Evolutionary conservation across 345 rosid species (phyloP).

Genomic region (Eucalyptus pauciflora): DNA sequence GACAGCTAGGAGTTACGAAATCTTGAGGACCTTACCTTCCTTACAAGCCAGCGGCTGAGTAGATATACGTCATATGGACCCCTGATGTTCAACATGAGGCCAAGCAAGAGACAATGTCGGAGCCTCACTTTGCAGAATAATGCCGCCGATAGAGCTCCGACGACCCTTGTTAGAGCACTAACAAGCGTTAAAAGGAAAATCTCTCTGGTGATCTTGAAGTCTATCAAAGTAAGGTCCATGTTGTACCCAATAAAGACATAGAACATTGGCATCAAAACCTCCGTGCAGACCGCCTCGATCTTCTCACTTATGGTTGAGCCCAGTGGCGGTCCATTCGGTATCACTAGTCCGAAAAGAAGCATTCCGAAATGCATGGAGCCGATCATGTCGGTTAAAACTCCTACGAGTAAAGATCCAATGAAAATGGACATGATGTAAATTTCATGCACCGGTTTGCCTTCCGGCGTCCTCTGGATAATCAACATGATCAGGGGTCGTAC

Average conservation of each 20-base stretch:
- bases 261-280: constrained; percentile 10
- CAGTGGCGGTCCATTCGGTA: constrained; percentile 11
- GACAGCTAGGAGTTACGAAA: neutral
- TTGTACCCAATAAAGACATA: constrained; percentile 3
- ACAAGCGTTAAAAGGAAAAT: neutral
- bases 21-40: neutral
- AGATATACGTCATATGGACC: constrained; percentile 3
- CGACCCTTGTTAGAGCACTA: neutral
- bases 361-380: neutral
- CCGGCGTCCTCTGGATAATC: neutral
- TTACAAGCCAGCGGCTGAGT: neutral
- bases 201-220: neutral
- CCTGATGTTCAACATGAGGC: constrained; percentile 9
- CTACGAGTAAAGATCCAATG: neutral
- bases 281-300: constrained; percentile 6
- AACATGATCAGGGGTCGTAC: neutral
- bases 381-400: neutral
- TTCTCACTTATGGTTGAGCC: constrained; percentile 8
- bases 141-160: constrained; percentile 1
- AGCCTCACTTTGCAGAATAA: neutral
- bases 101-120: neutral
- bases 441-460: neutral
- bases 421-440: neutral
- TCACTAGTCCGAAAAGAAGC: constrained; percentile 1
- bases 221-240: neutral